phyloP scores from a whole-genome alignment of 768 basidiomycete species.

The Suillus sp. region DNA sequence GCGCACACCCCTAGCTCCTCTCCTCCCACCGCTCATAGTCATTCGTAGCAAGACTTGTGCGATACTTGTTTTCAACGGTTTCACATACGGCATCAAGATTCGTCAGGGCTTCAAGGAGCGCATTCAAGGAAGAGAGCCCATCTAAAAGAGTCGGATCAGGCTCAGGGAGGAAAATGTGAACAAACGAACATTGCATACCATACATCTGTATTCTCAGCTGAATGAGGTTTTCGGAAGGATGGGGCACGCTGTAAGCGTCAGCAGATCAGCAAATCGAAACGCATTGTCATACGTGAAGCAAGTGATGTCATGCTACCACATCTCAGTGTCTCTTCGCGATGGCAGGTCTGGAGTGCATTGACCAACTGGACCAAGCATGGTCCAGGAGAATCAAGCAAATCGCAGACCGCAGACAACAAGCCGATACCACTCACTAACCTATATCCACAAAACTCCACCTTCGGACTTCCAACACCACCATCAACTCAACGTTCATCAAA shows the following conservation, averaged over 20 bases:
- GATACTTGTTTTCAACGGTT: conserved; percentile 70
- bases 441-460: conserved; percentile 98
- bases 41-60: conserved; percentile 53
- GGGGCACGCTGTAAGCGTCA: conserved; percentile 50
- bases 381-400: background rate
- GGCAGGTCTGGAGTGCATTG: background rate
- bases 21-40: conserved; percentile 72
- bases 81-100: conserved; percentile 79
- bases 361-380: conserved; percentile 18
- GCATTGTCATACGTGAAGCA: background rate
- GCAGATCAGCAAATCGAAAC: background rate
- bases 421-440: conserved; percentile 51
- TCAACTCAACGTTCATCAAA: background rate
- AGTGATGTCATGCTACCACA: conserved; percentile 5
- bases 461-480: conserved; percentile 60
- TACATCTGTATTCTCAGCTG: conserved; percentile 99
- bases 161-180: background rate
- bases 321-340: background rate
- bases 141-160: conserved; percentile 47
- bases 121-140: conserved; percentile 80
- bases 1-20: conserved; percentile 43
- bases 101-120: conserved; percentile 72
- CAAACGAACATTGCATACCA: conserved; percentile 54
- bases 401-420: conserved; percentile 1
- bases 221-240: conserved; percentile 96